Conservation (phyloP, 192 early-diverging fungal species). For the Coemansia sp. region DNA sequence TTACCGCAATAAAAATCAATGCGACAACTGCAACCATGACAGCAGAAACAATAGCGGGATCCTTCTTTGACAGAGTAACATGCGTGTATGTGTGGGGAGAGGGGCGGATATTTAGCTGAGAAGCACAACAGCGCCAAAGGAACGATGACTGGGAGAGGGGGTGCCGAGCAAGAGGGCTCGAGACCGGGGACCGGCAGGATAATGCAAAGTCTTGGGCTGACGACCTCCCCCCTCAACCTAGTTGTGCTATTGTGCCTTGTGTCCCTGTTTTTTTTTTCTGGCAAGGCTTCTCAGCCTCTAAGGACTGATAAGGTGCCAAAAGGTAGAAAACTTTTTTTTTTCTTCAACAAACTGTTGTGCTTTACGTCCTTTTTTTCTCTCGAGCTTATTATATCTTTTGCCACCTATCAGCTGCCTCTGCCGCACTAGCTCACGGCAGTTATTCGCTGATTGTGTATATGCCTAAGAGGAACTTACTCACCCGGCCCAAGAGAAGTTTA, state of each 20-base stretch:
- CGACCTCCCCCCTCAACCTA: not conserved
- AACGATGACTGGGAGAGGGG: not conserved
- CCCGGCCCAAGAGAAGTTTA: slow-evolving; percentile 1
- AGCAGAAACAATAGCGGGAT: not conserved
- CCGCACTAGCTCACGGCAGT: not conserved
- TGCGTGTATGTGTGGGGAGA: not conserved
- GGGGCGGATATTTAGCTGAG: not conserved
- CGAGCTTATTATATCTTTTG: not conserved
- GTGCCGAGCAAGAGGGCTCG: not conserved
- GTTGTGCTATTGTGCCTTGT: not conserved
- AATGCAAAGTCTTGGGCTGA: not conserved
- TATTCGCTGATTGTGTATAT: slow-evolving; percentile 1
- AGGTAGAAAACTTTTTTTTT: not conserved
- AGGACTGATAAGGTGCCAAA: not conserved
- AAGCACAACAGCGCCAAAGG: not conserved
- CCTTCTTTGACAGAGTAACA: not conserved
- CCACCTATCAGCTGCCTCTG: not conserved
- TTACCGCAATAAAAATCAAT: not conserved
- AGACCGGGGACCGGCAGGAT: slow-evolving; percentile 5
- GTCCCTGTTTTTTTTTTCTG: not conserved
- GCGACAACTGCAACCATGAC: not conserved
- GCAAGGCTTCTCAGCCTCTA: not conserved
- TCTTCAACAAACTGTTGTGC: not conserved
- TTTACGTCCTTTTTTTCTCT: not conserved
- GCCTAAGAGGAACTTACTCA: not conserved